Conservation (phyloP, 2,329 filamentous ascomycete genomes). For the Aspergillus ustus region DNA sequence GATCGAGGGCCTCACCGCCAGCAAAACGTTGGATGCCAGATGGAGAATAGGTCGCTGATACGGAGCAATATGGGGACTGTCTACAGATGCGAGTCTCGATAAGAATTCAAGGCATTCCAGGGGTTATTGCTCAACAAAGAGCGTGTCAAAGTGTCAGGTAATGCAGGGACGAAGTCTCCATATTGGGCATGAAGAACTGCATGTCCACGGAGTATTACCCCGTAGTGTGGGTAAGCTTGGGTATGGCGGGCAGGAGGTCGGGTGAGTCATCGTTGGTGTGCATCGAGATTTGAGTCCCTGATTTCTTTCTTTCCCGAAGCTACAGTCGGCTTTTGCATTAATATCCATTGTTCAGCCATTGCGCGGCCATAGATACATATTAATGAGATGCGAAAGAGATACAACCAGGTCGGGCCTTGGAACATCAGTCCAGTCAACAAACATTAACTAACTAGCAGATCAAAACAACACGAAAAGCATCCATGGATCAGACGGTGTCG, state of each 20-base stretch:
- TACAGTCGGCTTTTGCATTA: not conserved
- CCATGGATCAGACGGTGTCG: constrained; percentile 11
- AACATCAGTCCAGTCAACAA: not conserved
- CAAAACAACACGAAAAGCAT: not conserved
- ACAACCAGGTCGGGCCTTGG: not conserved
- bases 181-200: constrained; percentile 22
- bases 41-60: not conserved
- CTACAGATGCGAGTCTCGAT: not conserved
- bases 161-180: constrained; percentile 10
- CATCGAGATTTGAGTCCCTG: not conserved
- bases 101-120: not conserved
- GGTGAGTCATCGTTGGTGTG: constrained; percentile 12
- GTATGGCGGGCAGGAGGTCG: not conserved
- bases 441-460: not conserved
- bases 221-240: constrained; percentile 4
- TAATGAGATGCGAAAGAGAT: not conserved
- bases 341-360: not conserved
- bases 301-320: not conserved
- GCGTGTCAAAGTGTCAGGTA: not conserved
- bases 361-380: not conserved
- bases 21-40: not conserved
- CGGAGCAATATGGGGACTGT: not conserved
- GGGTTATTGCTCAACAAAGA: not conserved
- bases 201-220: constrained; percentile 8
- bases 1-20: not conserved